Percentiles rank a stretch among this genome's conserved stretches.
Conservation (phyloP, 805 yeast species). For the Candida nanaspora region DNA sequence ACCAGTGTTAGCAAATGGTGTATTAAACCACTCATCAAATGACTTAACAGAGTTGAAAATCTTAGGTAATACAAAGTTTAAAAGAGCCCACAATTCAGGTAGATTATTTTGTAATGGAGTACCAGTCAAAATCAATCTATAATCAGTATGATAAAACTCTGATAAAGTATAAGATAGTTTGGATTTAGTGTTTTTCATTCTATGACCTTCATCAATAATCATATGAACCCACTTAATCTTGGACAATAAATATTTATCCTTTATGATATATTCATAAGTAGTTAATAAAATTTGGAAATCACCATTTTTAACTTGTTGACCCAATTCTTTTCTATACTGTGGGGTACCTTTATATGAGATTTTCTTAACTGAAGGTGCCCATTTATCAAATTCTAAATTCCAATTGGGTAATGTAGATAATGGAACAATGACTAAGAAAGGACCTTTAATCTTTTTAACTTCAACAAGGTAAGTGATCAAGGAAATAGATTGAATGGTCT, state of each 20-base stretch:
- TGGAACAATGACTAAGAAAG: constrained; percentile 76
- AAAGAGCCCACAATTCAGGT: constrained; percentile 81
- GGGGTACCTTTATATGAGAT: constrained; percentile 77
- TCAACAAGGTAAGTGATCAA: constrained; percentile 66
- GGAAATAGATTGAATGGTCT: constrained; percentile 72
- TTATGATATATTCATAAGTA: constrained; percentile 74
- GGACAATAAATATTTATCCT: constrained; percentile 63
- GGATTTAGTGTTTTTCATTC: constrained; percentile 76
- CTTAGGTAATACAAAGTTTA: constrained; percentile 76
- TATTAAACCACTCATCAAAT: constrained; percentile 85
- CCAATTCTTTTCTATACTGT: constrained; percentile 58
- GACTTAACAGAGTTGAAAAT: constrained; percentile 81
- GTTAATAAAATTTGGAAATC: constrained; percentile 73
- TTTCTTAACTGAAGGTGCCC: constrained; percentile 77
- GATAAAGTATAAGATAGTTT: constrained; percentile 67
- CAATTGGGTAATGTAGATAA: constrained; percentile 79
- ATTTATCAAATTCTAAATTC: constrained; percentile 79
- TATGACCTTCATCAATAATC: constrained; percentile 88
- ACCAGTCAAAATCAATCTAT: constrained; percentile 79
- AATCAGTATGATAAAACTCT: constrained; percentile 64
- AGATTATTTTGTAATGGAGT: constrained; percentile 81
- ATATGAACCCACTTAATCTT: constrained; percentile 76
- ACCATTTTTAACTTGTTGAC: constrained; percentile 55
- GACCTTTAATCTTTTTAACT: constrained; percentile 55
- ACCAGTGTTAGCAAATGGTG: constrained; percentile 83